A percentile compares a stretch with the other conserved stretches of the same genome.
phyloP scores from a whole-genome alignment of 2,329 filamentous ascomycete species.

The Pseudogymnoascus sp. region DNA sequence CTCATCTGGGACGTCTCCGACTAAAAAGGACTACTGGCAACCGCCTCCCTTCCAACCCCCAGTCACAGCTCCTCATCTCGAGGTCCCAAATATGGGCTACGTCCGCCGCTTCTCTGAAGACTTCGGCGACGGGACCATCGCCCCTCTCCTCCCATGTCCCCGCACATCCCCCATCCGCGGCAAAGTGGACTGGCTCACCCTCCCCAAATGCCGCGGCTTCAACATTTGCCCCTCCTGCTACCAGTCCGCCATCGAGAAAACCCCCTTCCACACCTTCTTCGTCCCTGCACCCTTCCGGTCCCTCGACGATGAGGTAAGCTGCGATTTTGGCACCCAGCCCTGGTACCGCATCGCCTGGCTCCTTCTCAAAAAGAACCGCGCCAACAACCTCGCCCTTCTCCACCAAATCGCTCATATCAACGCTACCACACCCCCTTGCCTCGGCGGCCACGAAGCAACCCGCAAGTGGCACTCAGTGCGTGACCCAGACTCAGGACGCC shows the following conservation, averaged over 20 bases:
- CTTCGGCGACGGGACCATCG: conserved; percentile 33
- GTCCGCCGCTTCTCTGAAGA: conserved; percentile 46
- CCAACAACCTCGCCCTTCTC: conserved; percentile 59
- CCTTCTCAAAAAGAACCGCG: conserved; percentile 62
- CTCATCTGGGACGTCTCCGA: neutral
- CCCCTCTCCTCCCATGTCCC: conserved; percentile 59
- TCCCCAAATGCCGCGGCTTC: conserved; percentile 62
- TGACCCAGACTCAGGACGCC: conserved; percentile 55
- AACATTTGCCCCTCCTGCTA: conserved; percentile 80
- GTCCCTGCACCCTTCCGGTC: conserved; percentile 50
- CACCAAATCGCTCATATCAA: conserved; percentile 58
- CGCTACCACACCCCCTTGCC: conserved; percentile 49
- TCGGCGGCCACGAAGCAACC: conserved; percentile 43
- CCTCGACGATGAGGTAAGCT: conserved; percentile 52
- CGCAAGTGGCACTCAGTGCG: conserved; percentile 69
- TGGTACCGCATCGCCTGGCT: conserved; percentile 85
- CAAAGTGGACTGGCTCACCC: conserved; percentile 71
- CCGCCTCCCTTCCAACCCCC: conserved; percentile 37
- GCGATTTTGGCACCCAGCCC: conserved; percentile 67
- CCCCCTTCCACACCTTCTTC: conserved; percentile 61
- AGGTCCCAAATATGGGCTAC: conserved; percentile 39
- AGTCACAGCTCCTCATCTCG: conserved; percentile 26
- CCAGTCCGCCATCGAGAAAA: conserved; percentile 56
- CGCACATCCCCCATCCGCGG: conserved; percentile 53
- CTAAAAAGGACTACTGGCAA: conserved; percentile 33